Conservation (phyloP, 2,329 filamentous ascomycete genomes). For the Colletotrichum chlorophyti region DNA sequence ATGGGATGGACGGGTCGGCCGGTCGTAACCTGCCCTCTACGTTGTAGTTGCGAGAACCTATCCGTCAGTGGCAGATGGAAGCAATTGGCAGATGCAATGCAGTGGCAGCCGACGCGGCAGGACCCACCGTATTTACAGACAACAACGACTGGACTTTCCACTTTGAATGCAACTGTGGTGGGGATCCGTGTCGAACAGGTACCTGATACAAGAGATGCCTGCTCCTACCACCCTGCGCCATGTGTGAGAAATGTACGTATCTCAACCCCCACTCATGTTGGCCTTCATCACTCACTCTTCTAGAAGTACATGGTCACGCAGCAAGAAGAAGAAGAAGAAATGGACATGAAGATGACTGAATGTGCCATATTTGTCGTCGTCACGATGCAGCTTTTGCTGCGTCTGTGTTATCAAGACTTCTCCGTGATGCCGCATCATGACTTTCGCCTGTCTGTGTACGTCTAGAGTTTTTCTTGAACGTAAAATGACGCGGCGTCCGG, state of each 20-base stretch:
- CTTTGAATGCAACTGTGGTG: conserved; percentile 12
- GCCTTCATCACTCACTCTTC: too few species aligned
- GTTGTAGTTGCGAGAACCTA: too few species aligned
- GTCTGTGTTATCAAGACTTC: conserved; percentile 12
- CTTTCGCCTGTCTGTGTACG: conserved; percentile 7
- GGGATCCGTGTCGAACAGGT: not conserved
- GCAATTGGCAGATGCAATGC: not conserved
- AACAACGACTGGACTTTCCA: not conserved
- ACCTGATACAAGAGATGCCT: too few species aligned
- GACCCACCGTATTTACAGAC: conserved; percentile 8
- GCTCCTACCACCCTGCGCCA: too few species aligned
- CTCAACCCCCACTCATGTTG: too few species aligned
- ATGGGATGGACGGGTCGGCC: too few species aligned
- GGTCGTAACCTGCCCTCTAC: too few species aligned
- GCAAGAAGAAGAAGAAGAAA: too few species aligned
- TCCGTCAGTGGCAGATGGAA: not conserved
- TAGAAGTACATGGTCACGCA: too few species aligned
- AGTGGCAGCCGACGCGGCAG: not conserved
- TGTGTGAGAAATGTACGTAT: too few species aligned
- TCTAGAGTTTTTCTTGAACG: not conserved
- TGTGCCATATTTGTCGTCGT: conserved; percentile 10
- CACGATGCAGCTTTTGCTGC: too few species aligned
- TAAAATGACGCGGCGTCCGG: not conserved
- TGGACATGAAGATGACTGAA: too few species aligned
- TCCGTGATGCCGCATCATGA: conserved; percentile 11